Conservation (phyloP, 441 rosid genomes). For the Euphorbia celastroides region DNA sequence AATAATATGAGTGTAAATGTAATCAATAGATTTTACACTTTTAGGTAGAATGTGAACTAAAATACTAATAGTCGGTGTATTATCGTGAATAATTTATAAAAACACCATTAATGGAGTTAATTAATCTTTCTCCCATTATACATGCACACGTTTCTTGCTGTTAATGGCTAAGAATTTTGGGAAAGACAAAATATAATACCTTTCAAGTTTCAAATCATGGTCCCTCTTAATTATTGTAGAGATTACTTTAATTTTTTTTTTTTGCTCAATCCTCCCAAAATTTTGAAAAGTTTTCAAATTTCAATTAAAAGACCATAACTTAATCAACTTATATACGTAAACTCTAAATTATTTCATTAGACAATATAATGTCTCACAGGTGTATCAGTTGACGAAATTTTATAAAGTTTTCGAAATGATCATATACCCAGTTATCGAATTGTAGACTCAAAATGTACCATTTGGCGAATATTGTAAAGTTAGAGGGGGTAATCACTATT, state of each 20-base stretch:
- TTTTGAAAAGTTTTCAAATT: neutral
- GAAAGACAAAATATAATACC: constrained; percentile 14
- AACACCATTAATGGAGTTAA: neutral
- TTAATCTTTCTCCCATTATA: neutral
- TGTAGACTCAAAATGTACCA: neutral
- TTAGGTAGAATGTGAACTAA: neutral
- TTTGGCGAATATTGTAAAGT: neutral
- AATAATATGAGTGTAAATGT: neutral
- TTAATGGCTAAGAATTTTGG: constrained; percentile 19
- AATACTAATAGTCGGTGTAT: neutral
- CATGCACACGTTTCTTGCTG: constrained; percentile 10
- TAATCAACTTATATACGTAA: neutral
- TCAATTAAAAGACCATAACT: neutral
- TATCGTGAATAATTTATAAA: neutral
- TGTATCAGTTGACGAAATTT: no score
- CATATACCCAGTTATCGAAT: neutral
- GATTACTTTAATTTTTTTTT: neutral
- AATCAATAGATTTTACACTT: neutral
- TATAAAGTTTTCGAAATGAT: no score
- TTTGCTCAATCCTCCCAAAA: constrained; percentile 1
- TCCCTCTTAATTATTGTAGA: neutral
- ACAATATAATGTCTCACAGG: no score
- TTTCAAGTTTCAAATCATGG: neutral
- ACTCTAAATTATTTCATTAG: neutral
- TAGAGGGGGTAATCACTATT: neutral